A percentile compares a stretch with the other conserved stretches of the same genome.
Conservation (phyloP, 2,329 filamentous ascomycete species). For the Dactylellina haptotyla region DNA sequence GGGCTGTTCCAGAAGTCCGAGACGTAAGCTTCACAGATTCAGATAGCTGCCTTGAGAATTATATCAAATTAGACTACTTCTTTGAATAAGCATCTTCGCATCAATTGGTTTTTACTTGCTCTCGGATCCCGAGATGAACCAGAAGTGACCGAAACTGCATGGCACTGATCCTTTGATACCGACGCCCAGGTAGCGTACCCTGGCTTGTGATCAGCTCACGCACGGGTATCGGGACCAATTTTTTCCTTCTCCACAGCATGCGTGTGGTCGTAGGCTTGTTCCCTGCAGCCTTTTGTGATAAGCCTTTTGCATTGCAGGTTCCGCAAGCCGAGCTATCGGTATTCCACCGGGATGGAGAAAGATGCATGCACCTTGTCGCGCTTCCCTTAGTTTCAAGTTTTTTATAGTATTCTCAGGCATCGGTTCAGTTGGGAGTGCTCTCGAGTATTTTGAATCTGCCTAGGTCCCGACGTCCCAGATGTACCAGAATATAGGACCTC, state of each 20-base stretch:
- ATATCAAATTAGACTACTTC: slow-evolving; percentile 1
- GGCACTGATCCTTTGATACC: slow-evolving; percentile 1
- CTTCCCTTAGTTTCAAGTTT: slow-evolving; percentile 11
- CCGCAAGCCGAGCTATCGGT: slow-evolving; percentile 48
- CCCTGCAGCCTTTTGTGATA: slow-evolving; percentile 35
- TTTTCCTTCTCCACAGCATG: slow-evolving; percentile 17
- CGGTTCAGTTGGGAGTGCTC: neutral
- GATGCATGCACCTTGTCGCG: slow-evolving; percentile 3
- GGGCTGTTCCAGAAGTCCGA: slow-evolving; percentile 5
- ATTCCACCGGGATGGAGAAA: slow-evolving; percentile 1
- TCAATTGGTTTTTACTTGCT: neutral
- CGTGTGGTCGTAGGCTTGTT: slow-evolving; percentile 20
- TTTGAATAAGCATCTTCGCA: neutral
- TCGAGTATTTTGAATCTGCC: neutral
- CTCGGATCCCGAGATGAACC: neutral
- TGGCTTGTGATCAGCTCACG: slow-evolving; percentile 23
- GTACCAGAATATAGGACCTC: neutral
- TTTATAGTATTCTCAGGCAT: slow-evolving; percentile 1
- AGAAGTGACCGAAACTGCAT: neutral
- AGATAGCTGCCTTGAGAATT: slow-evolving; percentile 27
- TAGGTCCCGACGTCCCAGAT: neutral
- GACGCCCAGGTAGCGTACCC: slow-evolving; percentile 21
- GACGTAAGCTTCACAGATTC: neutral
- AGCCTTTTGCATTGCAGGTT: slow-evolving; percentile 41
- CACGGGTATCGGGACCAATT: slow-evolving; percentile 30